Evolutionary conservation across 2,329 filamentous ascomycete genomes (phyloP), one percentile per base, ranked within the genome.

Genomic region (Cryphonectria radicalis): DNA sequence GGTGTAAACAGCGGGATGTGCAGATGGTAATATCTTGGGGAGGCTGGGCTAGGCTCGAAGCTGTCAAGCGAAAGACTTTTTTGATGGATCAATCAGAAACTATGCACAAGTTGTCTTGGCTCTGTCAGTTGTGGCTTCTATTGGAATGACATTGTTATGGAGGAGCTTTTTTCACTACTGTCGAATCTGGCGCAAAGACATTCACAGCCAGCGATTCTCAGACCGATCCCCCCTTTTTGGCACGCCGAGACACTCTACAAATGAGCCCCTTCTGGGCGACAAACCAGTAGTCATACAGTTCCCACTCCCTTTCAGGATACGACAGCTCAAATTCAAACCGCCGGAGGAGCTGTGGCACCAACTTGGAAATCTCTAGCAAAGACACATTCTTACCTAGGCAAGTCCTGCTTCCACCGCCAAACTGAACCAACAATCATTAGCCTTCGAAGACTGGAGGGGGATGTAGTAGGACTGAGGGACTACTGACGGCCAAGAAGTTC

Each of bases 371-470:
- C 74, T 85, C 84, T 67, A 85, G 73, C 17, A 82, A 75, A 1
- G 82, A 81, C 35, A 85, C 80, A 68, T 86, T 81, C 63, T 81
- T 80, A 0, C 84, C 84, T 6, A 85, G 74, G 69, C 84, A 85
- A 0, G 80, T 83, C 17, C 84, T 75, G 0, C 81, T 79, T 1
- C 74, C 74, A 3, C 66, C 64, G 11, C 74, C 74, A 66, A 76
- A 75, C 60, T 73, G 62, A n/a, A 67, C 25, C 2, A n/a, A 60
- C 3, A n/a, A 40, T 43, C 11, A n/a, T 63, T 37, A 63, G 28
- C 22, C 25, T 13, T 13, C 11, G n/a, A 63, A 37, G 8, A 7
- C 37, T 7, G 17, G 17, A 14, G 42, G 13, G 42, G 13, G 37
- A 25, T 0, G n/a, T 1, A 3, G 5, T 13, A 4, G n/a, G 8